phyloP scores from a whole-genome alignment of 306 rosid genomes.

The Clitoria ternatea region DNA sequence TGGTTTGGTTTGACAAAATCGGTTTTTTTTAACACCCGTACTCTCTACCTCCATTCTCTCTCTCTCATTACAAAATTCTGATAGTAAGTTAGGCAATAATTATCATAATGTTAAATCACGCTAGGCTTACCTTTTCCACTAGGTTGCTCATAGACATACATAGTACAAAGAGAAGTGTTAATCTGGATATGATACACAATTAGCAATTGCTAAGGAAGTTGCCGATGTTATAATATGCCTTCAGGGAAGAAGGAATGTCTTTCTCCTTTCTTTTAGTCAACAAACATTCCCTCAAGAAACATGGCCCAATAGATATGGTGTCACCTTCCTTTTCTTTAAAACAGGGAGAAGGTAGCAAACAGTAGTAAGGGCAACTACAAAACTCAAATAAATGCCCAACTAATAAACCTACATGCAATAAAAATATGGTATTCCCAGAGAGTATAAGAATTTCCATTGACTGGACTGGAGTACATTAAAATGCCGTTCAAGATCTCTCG shows the following conservation, averaged over 20 bases:
- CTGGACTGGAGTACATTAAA: not conserved
- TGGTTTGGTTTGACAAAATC: too few species aligned
- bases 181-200: not conserved
- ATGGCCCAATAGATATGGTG: not conserved
- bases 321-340: not conserved
- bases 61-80: too few species aligned
- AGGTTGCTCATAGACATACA: not conserved
- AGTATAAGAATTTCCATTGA: not conserved
- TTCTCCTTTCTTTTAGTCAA: not conserved
- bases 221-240: not conserved
- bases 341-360: not conserved
- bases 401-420: not conserved
- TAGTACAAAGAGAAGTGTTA: not conserved
- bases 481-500: not conserved
- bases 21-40: too few species aligned
- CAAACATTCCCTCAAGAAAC: not conserved
- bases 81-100: not conserved
- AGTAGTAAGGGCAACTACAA: not conserved
- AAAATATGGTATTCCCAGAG: not conserved
- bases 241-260: not conserved
- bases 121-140: not conserved
- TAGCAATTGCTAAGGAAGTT: not conserved
- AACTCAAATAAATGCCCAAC: conserved; percentile 1
- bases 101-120: not conserved
- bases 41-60: too few species aligned